These are phyloP conservation scores for Aspergillus ostianus DNA, from an alignment of 495 filamentous ascomycete species.

Conservation along the genomic window DNA sequence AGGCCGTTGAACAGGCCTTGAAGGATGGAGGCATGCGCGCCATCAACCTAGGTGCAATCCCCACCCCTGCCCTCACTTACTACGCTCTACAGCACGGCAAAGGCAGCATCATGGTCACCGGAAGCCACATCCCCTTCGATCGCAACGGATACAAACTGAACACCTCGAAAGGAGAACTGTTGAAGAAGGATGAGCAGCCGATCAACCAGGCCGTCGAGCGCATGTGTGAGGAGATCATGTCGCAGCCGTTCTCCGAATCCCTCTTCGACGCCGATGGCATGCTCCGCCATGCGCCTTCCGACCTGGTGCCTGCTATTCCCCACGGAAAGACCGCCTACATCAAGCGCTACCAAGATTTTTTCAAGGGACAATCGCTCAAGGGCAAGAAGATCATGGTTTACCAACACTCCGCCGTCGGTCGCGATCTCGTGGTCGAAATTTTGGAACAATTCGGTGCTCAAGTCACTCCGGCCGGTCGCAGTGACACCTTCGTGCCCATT, in stretches of 20 bases:
- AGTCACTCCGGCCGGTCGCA: conserved; percentile 23
- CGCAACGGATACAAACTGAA: conserved; percentile 34
- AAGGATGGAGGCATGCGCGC: conserved; percentile 26
- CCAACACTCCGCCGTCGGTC: conserved; percentile 31
- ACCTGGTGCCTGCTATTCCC: conserved; percentile 8
- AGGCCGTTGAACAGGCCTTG: conserved; percentile 27
- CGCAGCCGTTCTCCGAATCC: conserved; percentile 22
- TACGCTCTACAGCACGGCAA: conserved; percentile 25
- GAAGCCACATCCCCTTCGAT: conserved; percentile 33
- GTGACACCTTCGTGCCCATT: conserved; percentile 29
- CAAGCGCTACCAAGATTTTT: conserved; percentile 27
- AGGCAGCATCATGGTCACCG: conserved; percentile 34
- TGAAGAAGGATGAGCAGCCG: conserved; percentile 30
- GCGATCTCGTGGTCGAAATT: conserved; percentile 23
- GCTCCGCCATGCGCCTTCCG: conserved; percentile 12
- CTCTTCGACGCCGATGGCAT: conserved; percentile 28
- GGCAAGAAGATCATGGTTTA: conserved; percentile 26
- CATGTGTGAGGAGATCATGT: conserved; percentile 17
- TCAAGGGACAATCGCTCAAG: conserved; percentile 22
- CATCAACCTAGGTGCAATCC: conserved; percentile 28
- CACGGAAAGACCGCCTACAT: conserved; percentile 22
- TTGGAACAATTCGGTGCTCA: conserved; percentile 22
- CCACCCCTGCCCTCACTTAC: conserved; percentile 26
- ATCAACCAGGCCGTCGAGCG: conserved; percentile 24
- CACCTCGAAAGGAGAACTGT: conserved; percentile 26